Evolutionary conservation across 2,329 filamentous ascomycete species (phyloP), one percentile per base, ranked within the genome.

Genomic region (Hymenotorrendiella dingleyae): DNA sequence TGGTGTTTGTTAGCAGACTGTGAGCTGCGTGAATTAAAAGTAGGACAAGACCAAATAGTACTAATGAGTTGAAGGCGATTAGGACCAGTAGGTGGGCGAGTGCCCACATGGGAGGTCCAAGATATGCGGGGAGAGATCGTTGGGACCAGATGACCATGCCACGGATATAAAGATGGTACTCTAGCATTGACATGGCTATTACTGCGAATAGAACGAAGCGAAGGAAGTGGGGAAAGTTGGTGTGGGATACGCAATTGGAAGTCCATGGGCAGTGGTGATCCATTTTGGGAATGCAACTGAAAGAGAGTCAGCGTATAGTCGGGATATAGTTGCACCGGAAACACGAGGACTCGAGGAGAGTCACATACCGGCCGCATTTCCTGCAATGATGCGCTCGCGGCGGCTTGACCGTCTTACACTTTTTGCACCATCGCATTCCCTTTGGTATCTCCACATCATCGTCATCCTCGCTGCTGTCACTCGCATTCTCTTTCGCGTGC

Each of bases 191-290:
- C n/a, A 63, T 53, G 53, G 87, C 78, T 2, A 82, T 70, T 11
- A 74, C 46, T 20, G 84, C 72, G 60, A 80, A 90, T 49, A 79
- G 60, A 32, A 93, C 70, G 66, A 93, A 91, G 54, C 86, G 84
- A 35, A 89, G 51, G 64, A 93, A 93, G 66, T 91, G 82, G 6
- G 87, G 86, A 56, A 89, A 86, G 1, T 84, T 90, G 47, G 80
- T 82, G 62, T 89, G 76, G 10, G 84, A 89, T 40, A 93, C 84
- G 67, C 87, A 94, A 65, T 90, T 91, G 47, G 67, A 70, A 3
- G 85, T 91, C 86, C 86, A 93, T 3, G 86, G 85, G 59, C 86
- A 93, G 67, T 94, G 86, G 65, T 89, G 84, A 66, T 90, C 85
- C 85, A 90, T 90, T 64, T 80, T 84, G 27, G 84, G 82, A 36